Percentiles rank a stretch among this genome's conserved stretches.
These are phyloP conservation scores for Aspergillus melleus DNA, from an alignment of 2,329 filamentous ascomycete genomes.

Conservation along the genomic window DNA sequence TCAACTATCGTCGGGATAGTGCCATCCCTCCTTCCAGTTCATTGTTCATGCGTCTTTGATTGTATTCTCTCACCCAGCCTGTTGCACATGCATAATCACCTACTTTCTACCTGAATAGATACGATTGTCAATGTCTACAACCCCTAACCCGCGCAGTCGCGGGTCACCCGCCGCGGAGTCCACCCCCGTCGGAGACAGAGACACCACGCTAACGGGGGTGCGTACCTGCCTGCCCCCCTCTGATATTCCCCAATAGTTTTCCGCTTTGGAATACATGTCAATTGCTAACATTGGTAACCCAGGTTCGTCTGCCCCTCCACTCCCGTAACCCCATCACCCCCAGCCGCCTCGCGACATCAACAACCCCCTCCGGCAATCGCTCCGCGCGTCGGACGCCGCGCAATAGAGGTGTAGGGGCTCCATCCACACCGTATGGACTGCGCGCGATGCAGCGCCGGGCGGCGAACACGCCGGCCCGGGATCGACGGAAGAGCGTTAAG, in stretches of 20 bases:
- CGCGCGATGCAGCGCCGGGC: conserved; percentile 56
- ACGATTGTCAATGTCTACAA: conserved; percentile 28
- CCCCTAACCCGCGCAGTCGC: conserved; percentile 30
- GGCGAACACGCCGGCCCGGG: conserved; percentile 51
- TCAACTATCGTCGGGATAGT: no score
- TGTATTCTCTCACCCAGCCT: neutral
- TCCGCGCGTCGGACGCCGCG: conserved; percentile 39
- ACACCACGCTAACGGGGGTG: conserved; percentile 30
- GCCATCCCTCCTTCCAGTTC: neutral
- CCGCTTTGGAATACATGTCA: neutral
- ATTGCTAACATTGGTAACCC: neutral
- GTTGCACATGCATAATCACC: neutral
- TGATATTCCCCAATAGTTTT: neutral
- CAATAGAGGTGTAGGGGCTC: conserved; percentile 36
- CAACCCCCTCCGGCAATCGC: conserved; percentile 35
- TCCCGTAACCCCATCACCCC: conserved; percentile 38
- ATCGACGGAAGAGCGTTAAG: conserved; percentile 51
- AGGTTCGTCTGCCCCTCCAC: conserved; percentile 36
- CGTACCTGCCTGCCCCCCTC: conserved; percentile 2
- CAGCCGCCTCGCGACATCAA: conserved; percentile 26
- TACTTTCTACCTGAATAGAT: neutral
- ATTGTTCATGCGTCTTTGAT: neutral
- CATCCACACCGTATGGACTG: conserved; percentile 57
- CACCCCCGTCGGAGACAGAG: conserved; percentile 32
- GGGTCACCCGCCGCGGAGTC: conserved; percentile 23